phyloP scores from a whole-genome alignment of 2,329 filamentous ascomycete species.

The Fusarium tjaetaba region DNA sequence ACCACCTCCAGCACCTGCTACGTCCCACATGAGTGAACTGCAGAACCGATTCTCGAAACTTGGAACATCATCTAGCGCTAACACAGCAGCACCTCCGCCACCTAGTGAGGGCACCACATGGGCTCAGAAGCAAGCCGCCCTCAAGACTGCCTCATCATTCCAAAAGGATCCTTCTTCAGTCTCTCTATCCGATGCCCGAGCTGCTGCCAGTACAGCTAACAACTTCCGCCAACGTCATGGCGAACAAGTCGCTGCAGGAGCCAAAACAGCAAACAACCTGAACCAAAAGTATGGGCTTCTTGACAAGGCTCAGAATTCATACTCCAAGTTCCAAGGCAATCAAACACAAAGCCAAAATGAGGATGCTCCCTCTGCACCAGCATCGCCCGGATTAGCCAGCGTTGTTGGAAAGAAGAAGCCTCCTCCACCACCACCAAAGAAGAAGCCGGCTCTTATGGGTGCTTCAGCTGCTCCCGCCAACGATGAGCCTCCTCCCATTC shows the following conservation, averaged over 20 bases:
- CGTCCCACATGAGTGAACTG: conserved; percentile 69
- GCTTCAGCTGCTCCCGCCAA: conserved; percentile 37
- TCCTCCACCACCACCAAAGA: conserved; percentile 63
- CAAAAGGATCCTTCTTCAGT: conserved; percentile 70
- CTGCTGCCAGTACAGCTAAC: conserved; percentile 69
- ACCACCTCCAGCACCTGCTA: conserved; percentile 26
- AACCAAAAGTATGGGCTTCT: conserved; percentile 70
- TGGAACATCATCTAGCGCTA: conserved; percentile 47
- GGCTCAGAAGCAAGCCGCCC: conserved; percentile 71
- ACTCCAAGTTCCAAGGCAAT: conserved; percentile 29
- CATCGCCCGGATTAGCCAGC: conserved; percentile 23
- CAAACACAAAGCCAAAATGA: conserved; percentile 33
- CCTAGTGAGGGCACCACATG: conserved; percentile 66
- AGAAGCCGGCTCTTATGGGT: conserved; percentile 55
- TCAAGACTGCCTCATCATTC: conserved; percentile 68
- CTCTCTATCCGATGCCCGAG: conserved; percentile 66
- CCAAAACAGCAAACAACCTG: conserved; percentile 64
- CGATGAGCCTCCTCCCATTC: conserved; percentile 61
- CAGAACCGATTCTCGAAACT: conserved; percentile 73
- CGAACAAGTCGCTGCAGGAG: conserved; percentile 71
- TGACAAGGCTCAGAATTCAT: conserved; percentile 49
- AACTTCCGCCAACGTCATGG: conserved; percentile 77
- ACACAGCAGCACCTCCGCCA: conserved; percentile 40
- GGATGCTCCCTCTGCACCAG: not conserved
- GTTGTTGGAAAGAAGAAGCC: conserved; percentile 62